Conservation (phyloP, 352 stramenopile species). For the Globisporangium cederbergense region DNA sequence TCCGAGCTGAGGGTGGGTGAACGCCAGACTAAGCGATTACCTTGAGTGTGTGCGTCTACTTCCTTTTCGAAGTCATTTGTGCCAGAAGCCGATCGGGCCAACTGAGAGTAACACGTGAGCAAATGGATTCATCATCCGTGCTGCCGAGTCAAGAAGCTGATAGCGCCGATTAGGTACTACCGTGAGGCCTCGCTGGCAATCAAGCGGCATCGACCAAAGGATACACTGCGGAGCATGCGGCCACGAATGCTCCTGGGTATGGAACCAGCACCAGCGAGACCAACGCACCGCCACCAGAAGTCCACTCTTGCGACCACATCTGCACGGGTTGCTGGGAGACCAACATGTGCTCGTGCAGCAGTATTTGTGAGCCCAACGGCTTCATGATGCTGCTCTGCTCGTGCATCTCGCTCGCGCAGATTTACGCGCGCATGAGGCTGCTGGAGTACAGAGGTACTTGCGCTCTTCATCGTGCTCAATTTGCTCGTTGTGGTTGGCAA, state of each 20-base stretch:
- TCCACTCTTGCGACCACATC: neutral
- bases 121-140: neutral
- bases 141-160: neutral
- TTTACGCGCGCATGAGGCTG: conserved; percentile 16
- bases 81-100: too few relatives aligned
- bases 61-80: too few relatives aligned
- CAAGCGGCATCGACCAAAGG: neutral
- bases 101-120: neutral
- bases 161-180: neutral
- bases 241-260: neutral
- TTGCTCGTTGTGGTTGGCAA: neutral
- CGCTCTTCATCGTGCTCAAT: neutral
- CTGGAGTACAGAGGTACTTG: neutral
- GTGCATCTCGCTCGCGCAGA: conserved; percentile 28
- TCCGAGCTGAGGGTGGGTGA: too few relatives aligned
- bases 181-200: neutral
- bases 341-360: neutral
- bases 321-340: neutral
- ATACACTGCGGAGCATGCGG: too few relatives aligned
- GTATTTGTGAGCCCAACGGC: conserved; percentile 18
- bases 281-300: neutral
- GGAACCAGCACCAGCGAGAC: neutral
- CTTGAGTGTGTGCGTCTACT: too few relatives aligned
- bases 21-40: too few relatives aligned
- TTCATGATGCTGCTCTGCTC: conserved; percentile 19